Evolutionary conservation across 257 asterid species (phyloP).

Genomic region (Verbascum thapsus): DNA sequence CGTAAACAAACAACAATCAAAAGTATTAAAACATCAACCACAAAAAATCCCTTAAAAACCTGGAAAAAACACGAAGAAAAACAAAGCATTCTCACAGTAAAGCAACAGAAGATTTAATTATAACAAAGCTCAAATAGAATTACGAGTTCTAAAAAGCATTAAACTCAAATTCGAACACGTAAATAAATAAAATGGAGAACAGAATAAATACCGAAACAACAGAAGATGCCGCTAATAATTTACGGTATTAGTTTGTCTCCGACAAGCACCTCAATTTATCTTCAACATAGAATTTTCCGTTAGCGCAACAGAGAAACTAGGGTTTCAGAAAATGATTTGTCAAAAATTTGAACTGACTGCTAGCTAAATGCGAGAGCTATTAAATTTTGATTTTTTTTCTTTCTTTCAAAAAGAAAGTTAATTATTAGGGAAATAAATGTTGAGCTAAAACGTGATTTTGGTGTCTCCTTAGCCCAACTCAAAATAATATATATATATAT

Average conservation of each 20-base stretch:
- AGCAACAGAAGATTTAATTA: background rate
- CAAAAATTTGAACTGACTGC: constrained; percentile 1
- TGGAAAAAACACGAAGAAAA: background rate
- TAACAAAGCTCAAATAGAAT: constrained; percentile 7
- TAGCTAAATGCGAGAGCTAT: constrained; percentile 3
- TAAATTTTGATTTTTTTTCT: background rate
- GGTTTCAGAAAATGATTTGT: constrained; percentile 29
- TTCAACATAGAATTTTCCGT: background rate
- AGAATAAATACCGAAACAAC: constrained; percentile 14
- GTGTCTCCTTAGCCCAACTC: too few relatives aligned
- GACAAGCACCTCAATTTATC: background rate
- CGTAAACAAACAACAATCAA: constrained; percentile 11
- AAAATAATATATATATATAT: too few relatives aligned
- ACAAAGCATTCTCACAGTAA: background rate
- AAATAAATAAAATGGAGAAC: background rate
- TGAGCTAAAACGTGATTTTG: background rate
- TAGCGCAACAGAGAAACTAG: constrained; percentile 16
- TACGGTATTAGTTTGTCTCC: background rate
- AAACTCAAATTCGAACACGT: too few relatives aligned
- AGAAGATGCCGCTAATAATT: constrained; percentile 4
- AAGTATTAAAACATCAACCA: constrained; percentile 7
- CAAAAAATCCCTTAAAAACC: constrained; percentile 13
- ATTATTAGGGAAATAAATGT: constrained; percentile 22
- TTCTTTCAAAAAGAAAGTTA: background rate
- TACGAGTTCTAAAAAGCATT: constrained; percentile 4